Percentiles rank a stretch among this genome's conserved stretches.
These are phyloP conservation scores for Lodderomyces metapsilosis DNA, from an alignment of 1,139 yeast genomes.

Conservation along the genomic window DNA sequence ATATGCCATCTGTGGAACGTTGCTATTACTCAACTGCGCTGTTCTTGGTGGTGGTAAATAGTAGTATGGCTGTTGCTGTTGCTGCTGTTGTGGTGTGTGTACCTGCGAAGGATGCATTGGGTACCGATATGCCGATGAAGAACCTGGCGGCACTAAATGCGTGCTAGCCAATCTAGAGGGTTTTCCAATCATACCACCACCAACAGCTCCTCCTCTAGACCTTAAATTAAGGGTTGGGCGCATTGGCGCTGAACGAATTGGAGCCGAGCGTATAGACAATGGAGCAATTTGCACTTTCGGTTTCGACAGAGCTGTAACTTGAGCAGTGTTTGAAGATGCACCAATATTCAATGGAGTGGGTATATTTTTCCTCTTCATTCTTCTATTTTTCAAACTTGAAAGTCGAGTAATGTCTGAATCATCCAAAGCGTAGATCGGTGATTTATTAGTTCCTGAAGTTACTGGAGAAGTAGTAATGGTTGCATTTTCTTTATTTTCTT, in stretches of 20 bases:
- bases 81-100: slow-evolving; percentile 4
- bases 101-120: slow-evolving; percentile 2
- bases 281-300: slow-evolving; percentile 10
- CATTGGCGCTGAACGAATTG: slow-evolving; percentile 26
- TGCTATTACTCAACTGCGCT: not conserved
- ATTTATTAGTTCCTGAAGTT: slow-evolving; percentile 7
- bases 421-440: slow-evolving; percentile 15
- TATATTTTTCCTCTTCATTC: slow-evolving; percentile 43
- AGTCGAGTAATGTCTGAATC: slow-evolving; percentile 13
- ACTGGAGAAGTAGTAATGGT: not conserved
- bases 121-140: slow-evolving; percentile 7
- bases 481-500: slow-evolving; percentile 1
- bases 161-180: not conserved
- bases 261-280: slow-evolving; percentile 47
- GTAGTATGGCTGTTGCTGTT: slow-evolving; percentile 5
- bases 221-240: not conserved
- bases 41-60: not conserved
- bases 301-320: not conserved
- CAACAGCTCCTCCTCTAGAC: not conserved
- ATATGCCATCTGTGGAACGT: not conserved
- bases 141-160: slow-evolving; percentile 11
- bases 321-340: not conserved
- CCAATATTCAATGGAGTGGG: slow-evolving; percentile 43
- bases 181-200: not conserved
- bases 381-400: slow-evolving; percentile 20